Base-by-base conservation (phyloP, 306 rosid species). In the Quercus glauca region DNA sequence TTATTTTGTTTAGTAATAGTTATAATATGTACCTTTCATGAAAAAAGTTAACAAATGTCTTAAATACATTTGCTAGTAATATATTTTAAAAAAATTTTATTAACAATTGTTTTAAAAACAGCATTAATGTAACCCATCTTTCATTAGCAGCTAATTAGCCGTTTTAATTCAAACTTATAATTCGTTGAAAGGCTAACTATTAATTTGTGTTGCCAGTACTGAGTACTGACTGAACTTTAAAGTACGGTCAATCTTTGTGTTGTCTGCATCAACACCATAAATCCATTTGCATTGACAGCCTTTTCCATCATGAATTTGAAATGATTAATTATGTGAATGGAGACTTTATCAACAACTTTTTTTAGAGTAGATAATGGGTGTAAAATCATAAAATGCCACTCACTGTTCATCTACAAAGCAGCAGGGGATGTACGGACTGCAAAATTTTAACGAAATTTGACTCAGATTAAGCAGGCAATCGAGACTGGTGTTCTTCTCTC, bases 171-270 rank as follows among this genome's bases (percentile, higher is more conserved):
- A 23, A 59, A 59, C 65, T 59, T 59, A 59, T 59, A 59, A 23
- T 21, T 59, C 18, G 31, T 26, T 59, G 17, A 59, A 23, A 20
- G 25, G 17, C 3, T 49, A 49, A 28, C 31, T 4, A 15, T 13
- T 26, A 25, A n/a, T 9, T 23, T 21, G 29, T 21, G 65, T 23
- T 23, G 17, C 65, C 17, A 59, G 15, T 59, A 31, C 70, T 69
- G 70, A 17, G 8, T 56, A 41, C 45, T 41, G 45, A 41, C 45
- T 57, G 76, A 69, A 70, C 51, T 17, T 70, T 56, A 58, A 43
- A 21, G 75, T 56, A 69, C 58, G 75, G 81, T 56, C 58, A 55
- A 78, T 51, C 81, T 13, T 56, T 55, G 75, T 55, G 58, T 69
- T 55, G 75, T 78, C 69, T 49, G 37, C 21, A 33, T 78, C 75